Base-by-base conservation (phyloP, 345 rosid species). In the Lepidium aucheri region DNA sequence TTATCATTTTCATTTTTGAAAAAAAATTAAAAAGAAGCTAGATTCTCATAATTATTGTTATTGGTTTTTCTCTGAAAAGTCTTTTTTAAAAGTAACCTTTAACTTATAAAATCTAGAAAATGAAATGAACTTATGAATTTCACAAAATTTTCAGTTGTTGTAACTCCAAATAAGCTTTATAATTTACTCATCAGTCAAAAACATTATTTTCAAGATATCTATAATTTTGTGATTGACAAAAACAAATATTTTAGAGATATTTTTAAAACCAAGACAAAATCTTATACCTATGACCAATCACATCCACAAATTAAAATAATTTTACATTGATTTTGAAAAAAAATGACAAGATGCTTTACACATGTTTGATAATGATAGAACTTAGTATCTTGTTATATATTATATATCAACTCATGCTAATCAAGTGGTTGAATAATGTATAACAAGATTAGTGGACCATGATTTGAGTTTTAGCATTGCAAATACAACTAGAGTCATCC, bases 41-140 rank as follows among this genome's bases (percentile, higher is more conserved):
- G 63, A 60, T 67, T 66, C 77, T 67, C 63, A 67, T 52, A 66
- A 73, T 63, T 66, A 51, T 65, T 52, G 58, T 53, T 73, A 26
- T 26, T 26, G 30, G 55, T 43, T 51, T 46, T 42, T 2, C 67
- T 52, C 77, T 66, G 72, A 73, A 73, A 73, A 66, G 70, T 33
- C 65, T 41, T 59, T 20, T 52, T 8, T 59, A 73, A 65, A 12
- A 65, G 38, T 32, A 73, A 43, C 49, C 62, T 49, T 56, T 64
- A 32, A 52, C 60, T 30, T 57, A 22, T 42, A 42, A 59, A 65
- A 57, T 43, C 52, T 41, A 40, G 0, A 64, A 34, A 50, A 46
- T 17, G 49, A 38, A 63, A 63, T 41, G 42, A 62, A 50, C 22
- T 62, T 8, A 40, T 62, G 56, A 55, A 70, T 35, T 53, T 60